phyloP scores from a whole-genome alignment of 2,329 filamentous ascomycete genomes.

The Metarhizium humberi region DNA sequence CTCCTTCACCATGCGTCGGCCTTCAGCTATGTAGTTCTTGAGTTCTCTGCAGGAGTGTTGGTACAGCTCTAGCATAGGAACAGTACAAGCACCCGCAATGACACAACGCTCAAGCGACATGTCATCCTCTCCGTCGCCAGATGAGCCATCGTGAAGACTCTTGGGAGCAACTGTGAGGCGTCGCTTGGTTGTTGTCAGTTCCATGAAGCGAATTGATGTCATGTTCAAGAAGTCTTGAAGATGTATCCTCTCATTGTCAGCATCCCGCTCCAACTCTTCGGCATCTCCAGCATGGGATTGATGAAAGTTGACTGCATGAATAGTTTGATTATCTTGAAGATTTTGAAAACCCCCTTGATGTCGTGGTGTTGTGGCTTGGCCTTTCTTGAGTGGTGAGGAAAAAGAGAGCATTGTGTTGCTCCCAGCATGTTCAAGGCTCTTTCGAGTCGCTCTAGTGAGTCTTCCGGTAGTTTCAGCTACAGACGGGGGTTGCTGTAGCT shows the following conservation, averaged over 20 bases:
- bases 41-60: constrained; percentile 93
- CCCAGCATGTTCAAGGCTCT: constrained; percentile 33
- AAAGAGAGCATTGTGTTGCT: constrained; percentile 31
- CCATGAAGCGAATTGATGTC: constrained; percentile 97
- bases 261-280: constrained; percentile 36
- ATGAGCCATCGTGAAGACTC: constrained; percentile 31
- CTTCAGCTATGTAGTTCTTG: constrained; percentile 94
- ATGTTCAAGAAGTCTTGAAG: constrained; percentile 89
- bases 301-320: constrained; percentile 34
- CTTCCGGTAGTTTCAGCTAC: constrained; percentile 59
- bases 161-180: constrained; percentile 68
- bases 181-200: constrained; percentile 90
- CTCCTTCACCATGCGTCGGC: constrained; percentile 77
- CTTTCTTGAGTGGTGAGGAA: constrained; percentile 38
- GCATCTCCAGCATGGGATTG: constrained; percentile 30
- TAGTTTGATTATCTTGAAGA: constrained; percentile 37
- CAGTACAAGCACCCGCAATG: constrained; percentile 79
- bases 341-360: constrained; percentile 46
- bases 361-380: constrained; percentile 44
- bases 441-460: constrained; percentile 38
- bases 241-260: constrained; percentile 55
- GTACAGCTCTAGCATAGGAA: constrained; percentile 89
- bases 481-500: constrained; percentile 58
- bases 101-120: constrained; percentile 66
- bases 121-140: constrained; percentile 36